Base-by-base conservation (phyloP, 2,329 filamentous ascomycete species). In the Fusarium oligoseptatum region DNA sequence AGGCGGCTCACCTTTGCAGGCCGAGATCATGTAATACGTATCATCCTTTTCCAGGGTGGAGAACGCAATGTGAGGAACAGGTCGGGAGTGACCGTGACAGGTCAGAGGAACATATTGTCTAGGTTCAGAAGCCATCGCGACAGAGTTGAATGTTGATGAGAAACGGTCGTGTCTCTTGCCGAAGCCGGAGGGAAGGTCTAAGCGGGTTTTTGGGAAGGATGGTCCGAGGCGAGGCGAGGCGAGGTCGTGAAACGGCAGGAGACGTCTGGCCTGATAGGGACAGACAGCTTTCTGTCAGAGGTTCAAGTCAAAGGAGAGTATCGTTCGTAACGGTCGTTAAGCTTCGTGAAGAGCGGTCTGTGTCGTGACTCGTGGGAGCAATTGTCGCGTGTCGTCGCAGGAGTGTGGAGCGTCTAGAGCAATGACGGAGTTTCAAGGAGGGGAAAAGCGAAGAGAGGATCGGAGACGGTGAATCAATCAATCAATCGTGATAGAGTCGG, bases 51-150 rank as follows among this genome's bases (percentile, higher is more conserved):
- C 91, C 15, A 95, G 88, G 14, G 93, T 91, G 27, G 95, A 98
- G 85, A 98, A 98, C 83, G 92, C 93, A 79, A 98, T 90, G 83
- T 98, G 95, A 8, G 95, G 95, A 63, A 98, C 95, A 1, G 95
- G 95, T 69, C 95, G 92, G 62, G 95, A 97, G 83, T 98, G 95
- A 73, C 95, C 95, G 83, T 98, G 95, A 84, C 95, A 98, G 76
- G 95, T 98, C 82, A 98, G 86, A 66, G 95, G 95, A 64, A 98
- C 95, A 67, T 95, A 94, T 82, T 89, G 88, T 63, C 88, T 86
- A 69, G 63, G 66, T 73, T 85, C 83, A 15, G 81, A 75, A 69
- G 82, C 79, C 83, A 84, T 84, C 70, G 66, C 77, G 74, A 70
- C 65, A 60, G 50, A 36, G 43, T 17, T 29, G 22, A 48, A 36